phyloP scores from a whole-genome alignment of 2,329 filamentous ascomycete species.

The Rhynchosporium graminicola region DNA sequence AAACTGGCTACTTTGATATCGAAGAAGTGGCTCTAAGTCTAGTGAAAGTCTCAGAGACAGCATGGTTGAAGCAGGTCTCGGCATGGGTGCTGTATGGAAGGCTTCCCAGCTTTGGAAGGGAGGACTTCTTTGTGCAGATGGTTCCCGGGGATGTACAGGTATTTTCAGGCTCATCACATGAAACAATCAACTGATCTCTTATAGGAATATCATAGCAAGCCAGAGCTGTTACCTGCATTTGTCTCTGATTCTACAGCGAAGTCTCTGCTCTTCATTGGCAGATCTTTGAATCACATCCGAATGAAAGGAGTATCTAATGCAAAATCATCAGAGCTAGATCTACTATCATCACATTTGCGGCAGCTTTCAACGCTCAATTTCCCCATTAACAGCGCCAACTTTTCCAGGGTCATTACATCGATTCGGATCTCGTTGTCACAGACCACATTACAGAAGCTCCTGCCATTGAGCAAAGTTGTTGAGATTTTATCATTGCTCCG shows the following conservation, averaged over 20 bases:
- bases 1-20: slow-evolving; percentile 87
- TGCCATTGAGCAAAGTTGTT: slow-evolving; percentile 75
- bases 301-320: slow-evolving; percentile 49
- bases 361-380: slow-evolving; percentile 68
- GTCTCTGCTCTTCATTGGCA: slow-evolving; percentile 89
- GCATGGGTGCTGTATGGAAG: slow-evolving; percentile 91
- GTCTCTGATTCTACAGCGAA: slow-evolving; percentile 72
- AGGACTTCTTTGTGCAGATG: slow-evolving; percentile 81
- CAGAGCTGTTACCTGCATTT: slow-evolving; percentile 72
- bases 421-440: slow-evolving; percentile 82
- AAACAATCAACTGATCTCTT: slow-evolving; percentile 20
- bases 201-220: slow-evolving; percentile 60
- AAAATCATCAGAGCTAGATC: slow-evolving; percentile 53
- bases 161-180: slow-evolving; percentile 22
- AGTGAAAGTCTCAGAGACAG: slow-evolving; percentile 76
- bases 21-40: slow-evolving; percentile 74
- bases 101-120: slow-evolving; percentile 71
- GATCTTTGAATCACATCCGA: slow-evolving; percentile 82
- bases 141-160: slow-evolving; percentile 43
- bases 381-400: slow-evolving; percentile 70
- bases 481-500: slow-evolving; percentile 77
- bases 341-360: slow-evolving; percentile 68
- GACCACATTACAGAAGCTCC: slow-evolving; percentile 77
- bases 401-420: slow-evolving; percentile 71
- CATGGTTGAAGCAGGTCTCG: slow-evolving; percentile 88